These are phyloP conservation scores for Cryptococcus hybrid DNA, from an alignment of 1,284 basidiomycete genomes.

Conservation along the genomic window DNA sequence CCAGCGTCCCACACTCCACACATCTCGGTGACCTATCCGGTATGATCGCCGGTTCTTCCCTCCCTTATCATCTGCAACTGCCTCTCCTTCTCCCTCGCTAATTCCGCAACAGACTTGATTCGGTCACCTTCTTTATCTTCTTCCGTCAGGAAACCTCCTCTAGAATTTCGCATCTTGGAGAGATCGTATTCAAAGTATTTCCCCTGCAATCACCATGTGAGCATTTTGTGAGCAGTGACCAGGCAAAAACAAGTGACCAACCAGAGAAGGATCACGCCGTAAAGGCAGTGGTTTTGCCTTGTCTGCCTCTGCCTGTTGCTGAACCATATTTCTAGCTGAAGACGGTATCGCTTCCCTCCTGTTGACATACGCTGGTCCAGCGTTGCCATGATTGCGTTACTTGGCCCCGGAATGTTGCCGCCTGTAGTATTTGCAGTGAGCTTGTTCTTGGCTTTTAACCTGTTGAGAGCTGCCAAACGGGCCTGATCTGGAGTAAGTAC, in stretches of 20 bases:
- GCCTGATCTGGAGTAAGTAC: conserved; percentile 39
- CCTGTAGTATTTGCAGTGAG: conserved; percentile 9
- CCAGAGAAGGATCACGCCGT: conserved; percentile 42
- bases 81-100: conserved; percentile 64
- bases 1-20: conserved; percentile 72
- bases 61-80: conserved; percentile 69
- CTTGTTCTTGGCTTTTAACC: conserved; percentile 46
- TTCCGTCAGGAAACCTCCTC: conserved; percentile 75
- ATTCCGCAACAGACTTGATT: conserved; percentile 63
- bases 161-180: conserved; percentile 89
- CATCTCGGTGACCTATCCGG: conserved; percentile 73
- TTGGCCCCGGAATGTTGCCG: not conserved
- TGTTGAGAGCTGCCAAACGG: conserved; percentile 47
- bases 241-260: conserved; percentile 14
- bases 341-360: conserved; percentile 30
- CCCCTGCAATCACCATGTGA: conserved; percentile 26
- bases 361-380: conserved; percentile 29
- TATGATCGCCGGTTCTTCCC: conserved; percentile 64
- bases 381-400: not conserved
- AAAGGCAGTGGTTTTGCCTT: conserved; percentile 24
- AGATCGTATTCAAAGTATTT: conserved; percentile 95
- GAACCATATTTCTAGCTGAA: conserved; percentile 41
- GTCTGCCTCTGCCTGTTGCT: conserved; percentile 24
- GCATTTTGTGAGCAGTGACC: not conserved
- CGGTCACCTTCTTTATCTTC: conserved; percentile 57